A percentile compares a stretch with the other conserved stretches of the same genome.
These are phyloP conservation scores for Pyrus betulifolia DNA, from an alignment of 306 rosid genomes.

Conservation along the genomic window DNA sequence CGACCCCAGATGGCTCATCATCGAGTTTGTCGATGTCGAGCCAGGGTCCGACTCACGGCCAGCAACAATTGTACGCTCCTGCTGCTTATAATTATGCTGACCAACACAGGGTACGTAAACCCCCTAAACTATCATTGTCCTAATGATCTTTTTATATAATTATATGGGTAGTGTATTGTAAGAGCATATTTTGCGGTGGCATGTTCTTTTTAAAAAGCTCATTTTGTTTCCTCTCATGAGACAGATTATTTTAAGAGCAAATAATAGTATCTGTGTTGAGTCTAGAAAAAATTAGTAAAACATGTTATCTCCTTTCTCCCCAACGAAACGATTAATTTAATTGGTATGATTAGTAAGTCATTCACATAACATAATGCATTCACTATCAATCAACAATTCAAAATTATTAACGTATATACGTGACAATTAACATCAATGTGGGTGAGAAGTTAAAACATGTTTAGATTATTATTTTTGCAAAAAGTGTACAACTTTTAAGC, in stretches of 20 bases:
- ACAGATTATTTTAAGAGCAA: conserved; percentile 20
- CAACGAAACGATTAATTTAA: neutral
- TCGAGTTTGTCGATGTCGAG: conserved; percentile 10
- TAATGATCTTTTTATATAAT: neutral
- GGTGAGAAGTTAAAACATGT: neutral
- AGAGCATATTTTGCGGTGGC: neutral
- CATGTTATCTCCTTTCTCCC: conserved; percentile 19
- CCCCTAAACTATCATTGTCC: neutral
- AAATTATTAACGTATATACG: rapidly evolving
- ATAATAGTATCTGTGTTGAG: neutral
- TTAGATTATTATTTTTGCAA: neutral
- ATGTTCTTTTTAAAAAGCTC: neutral
- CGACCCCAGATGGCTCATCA: conserved; percentile 37
- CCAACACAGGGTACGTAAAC: conserved; percentile 44
- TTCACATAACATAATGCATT: too few species aligned
- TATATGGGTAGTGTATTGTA: neutral
- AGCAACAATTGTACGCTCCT: conserved; percentile 25
- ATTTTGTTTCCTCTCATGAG: conserved; percentile 29
- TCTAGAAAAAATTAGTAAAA: neutral
- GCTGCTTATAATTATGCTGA: conserved; percentile 26
- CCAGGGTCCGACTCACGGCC: conserved; percentile 28
- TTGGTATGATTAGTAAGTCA: neutral
- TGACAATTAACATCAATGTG: neutral
- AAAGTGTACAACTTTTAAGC: conserved; percentile 10
- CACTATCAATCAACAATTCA: neutral